phyloP scores from a whole-genome alignment of 352 stramenopile species.

The Globisporangium takayamanum region DNA sequence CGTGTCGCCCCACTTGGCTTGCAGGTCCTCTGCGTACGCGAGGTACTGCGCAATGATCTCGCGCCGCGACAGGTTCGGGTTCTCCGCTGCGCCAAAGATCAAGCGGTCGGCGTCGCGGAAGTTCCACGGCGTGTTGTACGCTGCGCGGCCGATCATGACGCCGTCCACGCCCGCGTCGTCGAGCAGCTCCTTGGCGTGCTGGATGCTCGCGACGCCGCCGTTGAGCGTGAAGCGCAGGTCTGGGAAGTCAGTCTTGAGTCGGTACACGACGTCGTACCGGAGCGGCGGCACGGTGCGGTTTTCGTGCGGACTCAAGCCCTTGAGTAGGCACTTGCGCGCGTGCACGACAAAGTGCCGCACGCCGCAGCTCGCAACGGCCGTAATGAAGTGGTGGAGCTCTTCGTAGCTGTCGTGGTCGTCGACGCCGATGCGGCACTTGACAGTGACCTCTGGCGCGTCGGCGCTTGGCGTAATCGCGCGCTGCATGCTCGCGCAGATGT shows the following conservation, averaged over 20 bases:
- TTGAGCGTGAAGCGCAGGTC: conserved; percentile 97
- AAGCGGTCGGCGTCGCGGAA: conserved; percentile 81
- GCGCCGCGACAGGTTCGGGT: conserved; percentile 80
- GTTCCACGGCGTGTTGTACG: conserved; percentile 88
- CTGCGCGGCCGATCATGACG: conserved; percentile 88
- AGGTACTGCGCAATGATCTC: conserved; percentile 82
- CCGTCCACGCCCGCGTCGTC: conserved; percentile 70
- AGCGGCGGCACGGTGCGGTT: conserved; percentile 98
- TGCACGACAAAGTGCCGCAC: conserved; percentile 97
- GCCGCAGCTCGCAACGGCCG: conserved; percentile 81
- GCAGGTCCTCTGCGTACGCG: conserved; percentile 79
- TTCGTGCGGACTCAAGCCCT: conserved; percentile 93
- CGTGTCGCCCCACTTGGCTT: conserved; percentile 58
- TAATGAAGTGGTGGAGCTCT: conserved; percentile 91
- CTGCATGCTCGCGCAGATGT: conserved; percentile 89
- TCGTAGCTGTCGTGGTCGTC: conserved; percentile 93
- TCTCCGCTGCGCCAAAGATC: conserved; percentile 64
- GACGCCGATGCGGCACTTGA: conserved; percentile 98
- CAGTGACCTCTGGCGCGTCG: conserved; percentile 73
- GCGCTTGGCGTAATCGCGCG: conserved; percentile 28
- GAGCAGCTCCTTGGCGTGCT: conserved; percentile 87
- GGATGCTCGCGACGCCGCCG: conserved; percentile 92
- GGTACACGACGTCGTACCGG: conserved; percentile 92
- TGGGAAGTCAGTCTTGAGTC: conserved; percentile 94
- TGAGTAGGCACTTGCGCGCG: conserved; percentile 96